These are phyloP conservation scores for Phyllosticta citribraziliensis DNA, from an alignment of 2,329 filamentous ascomycete species.

Conservation along the genomic window DNA sequence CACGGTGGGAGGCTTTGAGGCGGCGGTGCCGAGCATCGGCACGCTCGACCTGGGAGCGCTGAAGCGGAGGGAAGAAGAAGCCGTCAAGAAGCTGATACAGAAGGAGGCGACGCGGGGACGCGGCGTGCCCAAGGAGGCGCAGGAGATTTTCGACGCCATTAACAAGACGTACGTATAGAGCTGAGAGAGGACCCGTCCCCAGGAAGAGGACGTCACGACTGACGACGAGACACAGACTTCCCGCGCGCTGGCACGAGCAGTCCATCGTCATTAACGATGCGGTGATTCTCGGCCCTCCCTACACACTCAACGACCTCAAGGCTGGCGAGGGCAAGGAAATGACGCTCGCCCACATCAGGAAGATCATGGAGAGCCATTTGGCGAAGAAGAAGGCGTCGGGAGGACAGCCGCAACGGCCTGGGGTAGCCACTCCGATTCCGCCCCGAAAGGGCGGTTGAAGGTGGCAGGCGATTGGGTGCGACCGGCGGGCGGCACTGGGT, in stretches of 20 bases:
- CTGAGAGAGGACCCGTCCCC: not conserved
- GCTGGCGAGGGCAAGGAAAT: conserved; percentile 34
- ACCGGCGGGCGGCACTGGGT: not conserved
- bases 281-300: conserved; percentile 49
- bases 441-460: conserved; percentile 16
- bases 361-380: conserved; percentile 36
- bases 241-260: conserved; percentile 49
- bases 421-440: conserved; percentile 14
- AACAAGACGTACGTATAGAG: conserved; percentile 41
- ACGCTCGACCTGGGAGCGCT: conserved; percentile 46
- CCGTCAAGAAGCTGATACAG: conserved; percentile 47
- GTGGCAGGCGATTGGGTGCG: not conserved
- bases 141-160: conserved; percentile 54
- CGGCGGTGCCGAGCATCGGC: conserved; percentile 34
- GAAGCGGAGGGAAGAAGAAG: conserved; percentile 45
- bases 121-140: conserved; percentile 50
- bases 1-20: conserved; percentile 31
- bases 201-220: not conserved
- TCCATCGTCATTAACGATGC: conserved; percentile 52
- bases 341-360: conserved; percentile 33
- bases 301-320: conserved; percentile 46
- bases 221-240: conserved; percentile 28
- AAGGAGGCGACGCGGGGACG: conserved; percentile 49
- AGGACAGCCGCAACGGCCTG: conserved; percentile 9
- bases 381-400: conserved; percentile 30